Base-by-base conservation (phyloP, 768 basidiomycete species). In the Botryobasidium botryosum region DNA sequence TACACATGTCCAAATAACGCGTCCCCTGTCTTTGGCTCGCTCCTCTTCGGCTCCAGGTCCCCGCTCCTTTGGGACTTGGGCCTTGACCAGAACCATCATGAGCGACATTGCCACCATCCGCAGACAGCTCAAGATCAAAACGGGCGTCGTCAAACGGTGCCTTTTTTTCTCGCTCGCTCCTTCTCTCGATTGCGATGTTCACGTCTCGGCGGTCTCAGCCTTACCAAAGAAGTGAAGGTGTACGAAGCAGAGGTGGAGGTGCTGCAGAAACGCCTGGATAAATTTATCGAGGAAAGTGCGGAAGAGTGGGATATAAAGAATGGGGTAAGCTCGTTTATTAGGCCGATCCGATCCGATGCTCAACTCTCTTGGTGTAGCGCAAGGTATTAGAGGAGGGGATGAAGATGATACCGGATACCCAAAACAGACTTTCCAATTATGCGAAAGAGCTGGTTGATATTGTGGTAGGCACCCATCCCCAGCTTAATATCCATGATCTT, bases 231-330 rank as follows among this genome's bases (percentile, higher is more conserved):
- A 56, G 65, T 75, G 43, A 58, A 55, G 21, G 51, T 75, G 17
- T 88, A 88, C 59, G 63, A 61, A 51, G 68, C 72, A 40, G 86
- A 91, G 63, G 69, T 68, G 4, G 70, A 65, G 49, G 66, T 74
- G 27, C 68, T 73, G 51, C 63, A 72, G 53, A 59, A 58, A 43
- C 78, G 70, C 55, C 63, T 75, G n/a, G 74, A 77, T 51, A 73
- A 73, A 58, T 61, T 79, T 54, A 59, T 42, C 26, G 28, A 24
- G 12, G 40, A 42, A 13, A 42, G 29, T 28, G 46, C 10, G 31
- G 79, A 84, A 51, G 75, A 74, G 33, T 86, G 80, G 81, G 75
- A 82, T 45, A 63, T 79, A 57, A 81, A 73, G 60, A 84, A 77
- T 60, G 72, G 68, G 55, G 83, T 82, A 57, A 52, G 77, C 64